These are phyloP conservation scores for Conticribra guillardii DNA, from an alignment of 108 stramenopile genomes.

Conservation along the genomic window DNA sequence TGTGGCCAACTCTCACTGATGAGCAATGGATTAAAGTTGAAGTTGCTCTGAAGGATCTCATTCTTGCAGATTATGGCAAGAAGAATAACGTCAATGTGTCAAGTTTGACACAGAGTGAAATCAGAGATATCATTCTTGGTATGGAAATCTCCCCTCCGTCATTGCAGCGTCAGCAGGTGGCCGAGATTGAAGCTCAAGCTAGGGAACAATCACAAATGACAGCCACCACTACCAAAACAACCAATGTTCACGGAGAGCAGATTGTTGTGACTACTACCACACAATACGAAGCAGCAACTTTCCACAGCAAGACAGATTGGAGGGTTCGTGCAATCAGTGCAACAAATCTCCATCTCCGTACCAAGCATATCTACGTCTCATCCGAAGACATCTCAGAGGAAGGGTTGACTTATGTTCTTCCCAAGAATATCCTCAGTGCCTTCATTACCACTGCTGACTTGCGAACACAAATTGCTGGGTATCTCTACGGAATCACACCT, in stretches of 20 bases:
- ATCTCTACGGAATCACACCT: conserved; percentile 97
- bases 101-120: conserved; percentile 98
- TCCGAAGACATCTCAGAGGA: conserved; percentile 96
- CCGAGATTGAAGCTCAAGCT: conserved; percentile 99
- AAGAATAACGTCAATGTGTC: conserved; percentile 99
- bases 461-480: conserved; percentile 97
- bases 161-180: conserved; percentile 98
- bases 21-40: conserved; percentile 99
- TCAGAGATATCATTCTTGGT: conserved; percentile 99
- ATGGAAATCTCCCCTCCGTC: conserved; percentile 99
- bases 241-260: conserved; percentile 98
- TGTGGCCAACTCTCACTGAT: conserved; percentile 98
- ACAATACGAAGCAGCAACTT: conserved; percentile 97
- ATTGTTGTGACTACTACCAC: conserved; percentile 98
- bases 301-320: conserved; percentile 99
- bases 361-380: conserved; percentile 98
- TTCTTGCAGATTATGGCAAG: conserved; percentile 98
- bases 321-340: conserved; percentile 98
- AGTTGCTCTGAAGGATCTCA: conserved; percentile 98
- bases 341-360: conserved; percentile 97
- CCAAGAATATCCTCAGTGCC: conserved; percentile 97
- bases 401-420: conserved; percentile 97
- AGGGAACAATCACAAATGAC: conserved; percentile 96
- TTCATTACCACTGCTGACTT: conserved; percentile 97
- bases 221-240: conserved; percentile 97